Conservation (phyloP, 192 early-diverging fungal genomes). For the Chytriomyces hyalinus region DNA sequence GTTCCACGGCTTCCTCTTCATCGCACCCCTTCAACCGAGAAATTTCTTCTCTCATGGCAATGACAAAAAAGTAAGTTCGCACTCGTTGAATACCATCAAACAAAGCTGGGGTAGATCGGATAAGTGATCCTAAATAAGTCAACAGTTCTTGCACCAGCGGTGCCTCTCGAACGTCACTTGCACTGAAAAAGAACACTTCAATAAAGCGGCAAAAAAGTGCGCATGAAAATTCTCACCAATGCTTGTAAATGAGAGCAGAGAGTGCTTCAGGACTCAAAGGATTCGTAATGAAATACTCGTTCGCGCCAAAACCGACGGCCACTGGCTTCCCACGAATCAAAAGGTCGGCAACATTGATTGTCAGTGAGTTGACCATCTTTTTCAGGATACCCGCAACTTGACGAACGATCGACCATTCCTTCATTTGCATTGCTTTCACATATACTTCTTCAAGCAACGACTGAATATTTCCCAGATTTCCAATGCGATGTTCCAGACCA, state of each 20-base stretch:
- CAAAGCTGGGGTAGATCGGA: conserved; percentile 65
- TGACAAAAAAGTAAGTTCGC: conserved; percentile 81
- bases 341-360: conserved; percentile 80
- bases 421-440: conserved; percentile 71
- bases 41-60: conserved; percentile 87
- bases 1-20: conserved; percentile 80
- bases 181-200: conserved; percentile 39
- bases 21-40: conserved; percentile 72
- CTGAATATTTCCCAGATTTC: conserved; percentile 60
- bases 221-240: conserved; percentile 52
- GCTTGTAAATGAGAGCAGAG: conserved; percentile 67
- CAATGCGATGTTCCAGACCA: conserved; percentile 56
- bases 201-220: background rate
- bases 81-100: conserved; percentile 86
- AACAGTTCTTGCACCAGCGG: conserved; percentile 85
- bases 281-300: conserved; percentile 70
- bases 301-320: conserved; percentile 72
- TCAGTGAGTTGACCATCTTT: conserved; percentile 77
- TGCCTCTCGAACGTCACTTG: conserved; percentile 81
- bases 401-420: conserved; percentile 82
- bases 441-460: conserved; percentile 82
- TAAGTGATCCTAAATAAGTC: conserved; percentile 77
- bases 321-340: conserved; percentile 78
- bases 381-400: conserved; percentile 76
- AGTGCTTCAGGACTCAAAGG: conserved; percentile 75